Base-by-base conservation (phyloP, 2,329 filamentous ascomycete species). In the Stylonectria norvegica region DNA sequence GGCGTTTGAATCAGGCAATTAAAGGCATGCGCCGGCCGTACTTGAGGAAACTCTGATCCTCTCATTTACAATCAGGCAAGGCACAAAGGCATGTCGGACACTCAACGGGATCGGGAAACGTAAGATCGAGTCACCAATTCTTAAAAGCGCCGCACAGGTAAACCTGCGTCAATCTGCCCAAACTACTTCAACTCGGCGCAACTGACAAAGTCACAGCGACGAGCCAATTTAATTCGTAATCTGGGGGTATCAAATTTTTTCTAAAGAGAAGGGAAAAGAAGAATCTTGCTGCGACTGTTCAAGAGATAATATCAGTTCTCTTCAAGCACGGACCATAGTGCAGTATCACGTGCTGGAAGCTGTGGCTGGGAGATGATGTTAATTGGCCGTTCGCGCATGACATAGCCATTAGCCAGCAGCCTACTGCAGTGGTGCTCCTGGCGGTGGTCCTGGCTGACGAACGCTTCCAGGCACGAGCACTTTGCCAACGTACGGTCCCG, bases 81-180 rank as follows among this genome's bases (percentile, higher is more conserved):
- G n/a, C 27, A 8, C 27, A 17, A 18, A 32, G 46, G 52, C 29
- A 75, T 78, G 75, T 79, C 72, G 76, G 72, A 65, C 71, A 71
- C 76, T 78, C 74, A 79, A 81, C 77, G 77, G 77, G 75, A 80
- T 72, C 73, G 75, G 70, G 70, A 68, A 74, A 77, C 67, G 64
- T 65, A 42, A 53, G 58, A 62, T 67, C 71, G 72, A 76, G 68
- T 76, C 72, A 66, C 71, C 75, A 79, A 79, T 81, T 80, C 76
- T 80, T 79, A 66, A 64, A 78, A 79, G 75, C 75, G 68, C 72
- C 76, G 71, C 58, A 58, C 65, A 59, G 56, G 54, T 54, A 51
- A 56, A 11, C 58, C 57, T 57, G 56, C 59, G 64, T 72, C 71
- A 46, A 62, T 81, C 72, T 80, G 62, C 76, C 77, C 75, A 69